These are phyloP conservation scores for Rhododendron vialii DNA, from an alignment of 148 eudicot species.

Conservation along the genomic window DNA sequence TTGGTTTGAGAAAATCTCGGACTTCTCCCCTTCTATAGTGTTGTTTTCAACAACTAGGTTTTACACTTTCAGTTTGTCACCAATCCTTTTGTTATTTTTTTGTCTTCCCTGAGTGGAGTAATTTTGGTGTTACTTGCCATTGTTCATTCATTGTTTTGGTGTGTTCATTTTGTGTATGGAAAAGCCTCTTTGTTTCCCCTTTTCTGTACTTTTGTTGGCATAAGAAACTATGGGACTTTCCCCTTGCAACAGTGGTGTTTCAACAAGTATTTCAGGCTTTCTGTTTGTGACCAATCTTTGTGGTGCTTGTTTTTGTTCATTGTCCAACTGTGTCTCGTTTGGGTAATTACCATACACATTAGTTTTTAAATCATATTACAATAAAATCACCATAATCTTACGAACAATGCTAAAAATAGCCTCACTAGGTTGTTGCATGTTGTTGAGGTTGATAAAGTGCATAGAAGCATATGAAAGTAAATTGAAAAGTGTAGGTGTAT, in stretches of 20 bases:
- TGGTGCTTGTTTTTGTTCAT: background rate
- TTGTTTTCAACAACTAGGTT: background rate
- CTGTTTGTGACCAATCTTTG: background rate
- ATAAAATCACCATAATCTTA: background rate
- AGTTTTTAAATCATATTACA: background rate
- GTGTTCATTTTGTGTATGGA: background rate
- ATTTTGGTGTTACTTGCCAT: background rate
- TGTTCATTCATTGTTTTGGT: background rate
- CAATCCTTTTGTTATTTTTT: background rate
- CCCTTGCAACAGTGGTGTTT: background rate
- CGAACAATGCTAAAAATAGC: too few relatives aligned
- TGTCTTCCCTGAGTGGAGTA: background rate
- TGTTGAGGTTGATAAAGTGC: too few relatives aligned
- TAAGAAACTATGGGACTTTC: background rate
- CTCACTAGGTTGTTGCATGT: too few relatives aligned
- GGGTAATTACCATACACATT: background rate
- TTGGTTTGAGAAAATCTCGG: conserved; percentile 1
- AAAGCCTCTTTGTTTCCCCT: background rate
- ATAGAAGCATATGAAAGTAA: too few relatives aligned
- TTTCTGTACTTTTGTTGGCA: background rate
- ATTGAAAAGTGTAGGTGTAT: too few relatives aligned
- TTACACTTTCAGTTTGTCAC: background rate
- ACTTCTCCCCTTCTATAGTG: background rate
- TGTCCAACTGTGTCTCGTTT: background rate
- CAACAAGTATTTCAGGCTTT: background rate